These are phyloP conservation scores for Plasmodium gonderi DNA, from an alignment of 169 alveolate species.

Conservation along the genomic window DNA sequence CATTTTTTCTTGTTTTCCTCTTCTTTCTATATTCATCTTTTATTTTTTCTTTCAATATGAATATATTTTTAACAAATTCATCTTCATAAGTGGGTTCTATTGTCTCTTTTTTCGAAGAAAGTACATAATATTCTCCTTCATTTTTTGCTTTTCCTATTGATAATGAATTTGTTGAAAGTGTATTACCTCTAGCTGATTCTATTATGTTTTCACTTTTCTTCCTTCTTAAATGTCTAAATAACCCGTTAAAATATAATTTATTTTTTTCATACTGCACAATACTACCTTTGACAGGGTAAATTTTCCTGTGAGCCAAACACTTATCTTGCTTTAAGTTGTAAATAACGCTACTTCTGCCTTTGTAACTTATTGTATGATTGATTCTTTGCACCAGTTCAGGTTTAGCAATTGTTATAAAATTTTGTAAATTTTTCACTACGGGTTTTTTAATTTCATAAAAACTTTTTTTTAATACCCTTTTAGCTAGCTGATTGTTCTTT, in stretches of 20 bases:
- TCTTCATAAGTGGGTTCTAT: not conserved
- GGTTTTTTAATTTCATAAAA: not conserved
- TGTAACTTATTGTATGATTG: not conserved
- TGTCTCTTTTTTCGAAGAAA: not conserved
- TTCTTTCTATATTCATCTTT: not conserved
- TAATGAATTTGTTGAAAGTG: too few relatives aligned
- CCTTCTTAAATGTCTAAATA: not conserved
- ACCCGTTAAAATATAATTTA: constrained; percentile 13
- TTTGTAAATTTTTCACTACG: not conserved
- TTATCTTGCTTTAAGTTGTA: not conserved
- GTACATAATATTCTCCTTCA: not conserved
- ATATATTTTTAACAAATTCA: not conserved
- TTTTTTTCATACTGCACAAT: not conserved
- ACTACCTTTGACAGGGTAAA: not conserved
- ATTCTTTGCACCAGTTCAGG: not conserved
- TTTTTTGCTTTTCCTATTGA: not conserved
- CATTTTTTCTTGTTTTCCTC: constrained; percentile 1
- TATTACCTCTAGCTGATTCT: not conserved
- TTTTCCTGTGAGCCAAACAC: not conserved
- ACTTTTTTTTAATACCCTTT: not conserved
- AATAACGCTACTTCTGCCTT: not conserved
- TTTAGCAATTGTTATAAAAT: not conserved
- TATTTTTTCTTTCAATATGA: constrained; percentile 1
- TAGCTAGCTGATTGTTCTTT: not conserved
- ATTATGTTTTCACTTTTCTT: not conserved